These are phyloP conservation scores for Salvia splendens DNA, from an alignment of 257 asterid species.

Conservation along the genomic window DNA sequence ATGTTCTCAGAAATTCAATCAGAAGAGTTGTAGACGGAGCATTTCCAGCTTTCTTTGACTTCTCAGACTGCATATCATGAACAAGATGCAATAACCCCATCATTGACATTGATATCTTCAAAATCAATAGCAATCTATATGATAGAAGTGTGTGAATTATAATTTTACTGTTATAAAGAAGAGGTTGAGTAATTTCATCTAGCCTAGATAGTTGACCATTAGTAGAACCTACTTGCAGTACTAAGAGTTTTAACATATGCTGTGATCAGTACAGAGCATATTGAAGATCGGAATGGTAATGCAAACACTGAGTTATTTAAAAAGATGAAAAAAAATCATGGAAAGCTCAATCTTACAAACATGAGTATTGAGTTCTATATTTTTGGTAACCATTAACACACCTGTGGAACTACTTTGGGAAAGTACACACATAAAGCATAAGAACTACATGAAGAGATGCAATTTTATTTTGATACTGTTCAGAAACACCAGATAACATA, in stretches of 20 bases:
- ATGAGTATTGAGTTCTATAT: constrained; percentile 15
- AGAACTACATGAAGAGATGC: neutral
- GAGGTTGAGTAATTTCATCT: constrained; percentile 17
- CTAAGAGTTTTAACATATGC: neutral
- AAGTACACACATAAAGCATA: neutral
- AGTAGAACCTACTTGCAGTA: neutral
- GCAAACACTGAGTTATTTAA: neutral
- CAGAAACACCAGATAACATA: neutral
- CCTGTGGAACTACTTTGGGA: constrained; percentile 21
- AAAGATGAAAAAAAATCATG: neutral
- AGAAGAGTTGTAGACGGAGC: constrained; percentile 60
- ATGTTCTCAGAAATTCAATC: constrained; percentile 54
- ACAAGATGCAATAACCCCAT: constrained; percentile 25
- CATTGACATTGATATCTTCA: constrained; percentile 19
- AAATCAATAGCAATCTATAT: constrained; percentile 22
- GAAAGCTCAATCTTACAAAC: neutral
- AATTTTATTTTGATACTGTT: constrained; percentile 15
- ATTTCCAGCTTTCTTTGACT: constrained; percentile 86
- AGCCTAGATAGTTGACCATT: neutral
- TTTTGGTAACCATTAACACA: neutral
- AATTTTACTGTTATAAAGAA: neutral
- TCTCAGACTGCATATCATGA: constrained; percentile 70
- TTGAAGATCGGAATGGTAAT: neutral
- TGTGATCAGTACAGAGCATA: neutral
- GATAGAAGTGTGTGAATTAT: constrained; percentile 9